These are phyloP conservation scores for Suillus americanus DNA, from an alignment of 768 basidiomycete species.

Conservation along the genomic window DNA sequence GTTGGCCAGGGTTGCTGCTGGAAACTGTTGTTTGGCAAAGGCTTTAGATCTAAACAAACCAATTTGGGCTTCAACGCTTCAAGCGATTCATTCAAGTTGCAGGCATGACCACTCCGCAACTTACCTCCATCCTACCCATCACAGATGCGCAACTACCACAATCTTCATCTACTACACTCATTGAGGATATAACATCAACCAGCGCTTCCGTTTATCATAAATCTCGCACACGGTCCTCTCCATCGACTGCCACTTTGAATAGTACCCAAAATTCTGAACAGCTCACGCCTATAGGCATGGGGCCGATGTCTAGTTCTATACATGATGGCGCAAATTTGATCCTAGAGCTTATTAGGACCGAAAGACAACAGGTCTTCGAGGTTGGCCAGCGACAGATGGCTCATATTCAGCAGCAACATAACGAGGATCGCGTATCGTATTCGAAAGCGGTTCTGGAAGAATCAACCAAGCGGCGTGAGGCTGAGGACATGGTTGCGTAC, in stretches of 20 bases:
- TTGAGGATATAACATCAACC: no score
- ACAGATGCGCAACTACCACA: slow-evolving; percentile 15
- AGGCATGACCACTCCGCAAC: slow-evolving; percentile 4
- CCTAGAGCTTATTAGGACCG: slow-evolving; percentile 2
- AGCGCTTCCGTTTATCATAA: no score
- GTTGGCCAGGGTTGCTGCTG: neutral
- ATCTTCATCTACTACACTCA: neutral
- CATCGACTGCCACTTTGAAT: neutral
- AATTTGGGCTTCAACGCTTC: neutral
- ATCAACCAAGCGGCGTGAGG: neutral
- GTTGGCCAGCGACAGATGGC: neutral
- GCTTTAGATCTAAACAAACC: slow-evolving; percentile 14
- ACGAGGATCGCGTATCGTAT: neutral
- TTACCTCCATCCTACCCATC: neutral
- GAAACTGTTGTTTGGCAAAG: slow-evolving; percentile 13
- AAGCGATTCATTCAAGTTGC: neutral
- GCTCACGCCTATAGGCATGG: no score
- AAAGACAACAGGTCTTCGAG: slow-evolving; percentile 3
- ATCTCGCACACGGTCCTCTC: neutral
- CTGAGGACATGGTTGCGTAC: neutral
- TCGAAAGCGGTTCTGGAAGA: neutral
- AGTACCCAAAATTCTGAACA: neutral
- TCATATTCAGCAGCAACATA: slow-evolving; percentile 1
- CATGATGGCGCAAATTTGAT: slow-evolving; percentile 2
- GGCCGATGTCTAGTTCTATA: slow-evolving; percentile 1